A percentile compares a stretch with the other conserved stretches of the same genome.
These are phyloP conservation scores for Punica granatum DNA, from an alignment of 345 rosid genomes.

Conservation along the genomic window DNA sequence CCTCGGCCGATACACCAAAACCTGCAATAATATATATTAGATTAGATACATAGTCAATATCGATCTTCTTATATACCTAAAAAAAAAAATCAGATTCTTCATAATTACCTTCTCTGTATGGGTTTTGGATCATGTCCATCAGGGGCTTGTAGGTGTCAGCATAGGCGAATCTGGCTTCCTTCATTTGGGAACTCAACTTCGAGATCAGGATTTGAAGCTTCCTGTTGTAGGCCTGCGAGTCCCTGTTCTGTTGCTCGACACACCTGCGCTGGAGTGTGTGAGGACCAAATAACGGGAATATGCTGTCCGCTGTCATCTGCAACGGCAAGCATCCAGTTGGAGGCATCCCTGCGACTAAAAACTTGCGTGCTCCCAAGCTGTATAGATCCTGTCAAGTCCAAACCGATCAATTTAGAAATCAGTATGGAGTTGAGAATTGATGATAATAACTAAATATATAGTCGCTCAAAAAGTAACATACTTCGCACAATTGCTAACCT, in stretches of 20 bases:
- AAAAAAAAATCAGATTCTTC: no score
- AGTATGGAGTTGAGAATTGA: not conserved
- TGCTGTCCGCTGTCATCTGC: not conserved
- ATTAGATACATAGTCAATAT: no score
- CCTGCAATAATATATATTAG: conserved; percentile 15
- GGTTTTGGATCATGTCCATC: conserved; percentile 24
- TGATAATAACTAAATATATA: no score
- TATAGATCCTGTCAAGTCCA: conserved; percentile 28
- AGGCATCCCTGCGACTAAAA: conserved; percentile 37
- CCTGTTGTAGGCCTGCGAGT: conserved; percentile 28
- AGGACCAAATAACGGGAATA: not conserved
- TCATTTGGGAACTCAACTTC: conserved; percentile 21
- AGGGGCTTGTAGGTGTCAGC: conserved; percentile 31
- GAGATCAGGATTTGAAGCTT: conserved; percentile 26
- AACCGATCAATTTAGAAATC: no score
- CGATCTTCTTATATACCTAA: no score
- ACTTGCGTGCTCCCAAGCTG: conserved; percentile 26
- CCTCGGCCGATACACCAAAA: conserved; percentile 23
- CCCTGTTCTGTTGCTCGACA: conserved; percentile 30
- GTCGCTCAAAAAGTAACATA: no score
- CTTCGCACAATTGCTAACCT: no score
- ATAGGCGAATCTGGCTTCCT: conserved; percentile 25
- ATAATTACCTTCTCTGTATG: conserved; percentile 32
- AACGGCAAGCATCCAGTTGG: conserved; percentile 54
- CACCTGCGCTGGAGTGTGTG: conserved; percentile 12